A percentile compares a stretch with the other conserved stretches of the same genome.
These are phyloP conservation scores for Akanthomyces muscarius DNA, from an alignment of 2,329 filamentous ascomycete species.

Conservation along the genomic window DNA sequence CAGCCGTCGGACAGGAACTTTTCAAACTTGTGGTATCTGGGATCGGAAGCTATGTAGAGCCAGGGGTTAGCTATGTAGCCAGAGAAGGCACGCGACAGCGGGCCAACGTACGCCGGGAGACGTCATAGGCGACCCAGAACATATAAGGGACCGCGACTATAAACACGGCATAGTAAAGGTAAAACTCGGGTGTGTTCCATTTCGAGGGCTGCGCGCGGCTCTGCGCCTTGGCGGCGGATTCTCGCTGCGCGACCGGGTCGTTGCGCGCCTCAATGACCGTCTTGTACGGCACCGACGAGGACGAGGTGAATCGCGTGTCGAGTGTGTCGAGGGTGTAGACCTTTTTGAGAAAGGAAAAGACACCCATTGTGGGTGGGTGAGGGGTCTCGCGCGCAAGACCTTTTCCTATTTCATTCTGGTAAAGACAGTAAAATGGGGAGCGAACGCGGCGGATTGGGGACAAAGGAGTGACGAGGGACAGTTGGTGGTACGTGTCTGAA, in stretches of 20 bases:
- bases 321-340: constrained; percentile 64
- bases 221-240: constrained; percentile 35
- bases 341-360: constrained; percentile 40
- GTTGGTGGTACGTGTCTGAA: constrained; percentile 1
- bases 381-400: too few relatives aligned
- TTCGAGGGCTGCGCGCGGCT: constrained; percentile 55
- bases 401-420: constrained; percentile 5
- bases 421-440: not conserved
- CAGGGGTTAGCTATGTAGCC: not conserved
- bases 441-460: not conserved
- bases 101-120: constrained; percentile 66
- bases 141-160: constrained; percentile 69
- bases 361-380: constrained; percentile 33
- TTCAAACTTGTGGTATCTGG: constrained; percentile 72
- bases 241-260: constrained; percentile 35
- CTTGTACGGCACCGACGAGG: constrained; percentile 65
- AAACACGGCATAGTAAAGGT: constrained; percentile 71
- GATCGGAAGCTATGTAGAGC: constrained; percentile 62
- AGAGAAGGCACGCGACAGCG: not conserved
- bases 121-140: constrained; percentile 84
- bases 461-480: not conserved
- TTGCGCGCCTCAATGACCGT: constrained; percentile 49
- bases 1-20: constrained; percentile 73
- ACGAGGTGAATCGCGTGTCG: constrained; percentile 61
- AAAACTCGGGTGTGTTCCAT: constrained; percentile 88